Conservation (phyloP, 116 monocot species). For the Posidonia oceanica region DNA sequence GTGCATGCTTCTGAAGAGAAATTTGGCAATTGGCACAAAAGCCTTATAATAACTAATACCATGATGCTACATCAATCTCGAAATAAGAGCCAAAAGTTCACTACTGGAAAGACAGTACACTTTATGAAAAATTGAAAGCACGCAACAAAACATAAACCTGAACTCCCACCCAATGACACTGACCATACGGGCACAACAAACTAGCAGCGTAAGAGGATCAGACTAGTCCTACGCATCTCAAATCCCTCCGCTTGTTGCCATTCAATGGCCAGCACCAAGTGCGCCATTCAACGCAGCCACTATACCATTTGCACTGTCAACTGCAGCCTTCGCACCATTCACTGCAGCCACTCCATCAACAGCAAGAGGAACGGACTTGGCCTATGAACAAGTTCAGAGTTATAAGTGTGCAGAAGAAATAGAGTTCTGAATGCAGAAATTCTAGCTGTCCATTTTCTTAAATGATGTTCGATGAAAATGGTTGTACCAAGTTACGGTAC, state of each 20-base stretch:
- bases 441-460: not conserved
- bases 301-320: not conserved
- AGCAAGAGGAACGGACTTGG: slow-evolving; percentile 53
- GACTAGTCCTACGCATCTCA: not conserved
- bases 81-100: too few relatives aligned
- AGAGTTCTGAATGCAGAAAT: not conserved
- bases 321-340: slow-evolving; percentile 9
- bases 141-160: too few relatives aligned
- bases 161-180: too few relatives aligned
- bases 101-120: too few relatives aligned
- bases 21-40: too few relatives aligned
- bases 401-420: not conserved
- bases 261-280: not conserved
- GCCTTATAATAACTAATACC: too few relatives aligned
- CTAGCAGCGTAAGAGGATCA: too few relatives aligned
- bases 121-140: too few relatives aligned
- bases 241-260: not conserved
- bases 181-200: too few relatives aligned
- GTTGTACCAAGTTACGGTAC: slow-evolving; percentile 57
- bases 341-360: slow-evolving; percentile 30
- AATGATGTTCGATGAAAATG: too few relatives aligned
- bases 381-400: slow-evolving; percentile 15
- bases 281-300: slow-evolving; percentile 2
- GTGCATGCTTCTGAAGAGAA: too few relatives aligned
- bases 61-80: too few relatives aligned